These are phyloP conservation scores for Linum usitatissimum DNA, from an alignment of 345 rosid species.

Conservation along the genomic window DNA sequence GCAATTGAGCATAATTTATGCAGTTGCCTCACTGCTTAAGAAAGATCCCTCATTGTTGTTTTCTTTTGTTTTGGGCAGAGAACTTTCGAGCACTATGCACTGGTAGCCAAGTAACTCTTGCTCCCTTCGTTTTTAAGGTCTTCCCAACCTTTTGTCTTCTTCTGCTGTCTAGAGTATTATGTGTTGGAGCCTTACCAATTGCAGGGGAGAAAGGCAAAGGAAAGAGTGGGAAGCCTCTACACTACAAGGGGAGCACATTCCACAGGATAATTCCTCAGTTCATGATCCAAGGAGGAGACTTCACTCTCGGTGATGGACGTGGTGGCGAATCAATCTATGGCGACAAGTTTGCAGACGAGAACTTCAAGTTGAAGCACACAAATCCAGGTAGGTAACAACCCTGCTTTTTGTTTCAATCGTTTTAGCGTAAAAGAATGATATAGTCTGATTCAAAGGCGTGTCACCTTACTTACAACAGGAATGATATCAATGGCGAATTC, in stretches of 20 bases:
- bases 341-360: conserved; percentile 5
- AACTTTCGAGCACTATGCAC: conserved; percentile 10
- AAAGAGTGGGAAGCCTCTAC: conserved; percentile 5
- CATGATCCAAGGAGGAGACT: conserved; percentile 10
- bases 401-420: neutral
- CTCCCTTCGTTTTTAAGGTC: conserved; percentile 6
- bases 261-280: conserved; percentile 6
- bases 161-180: neutral
- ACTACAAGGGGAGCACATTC: conserved; percentile 7
- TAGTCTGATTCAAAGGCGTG: no score
- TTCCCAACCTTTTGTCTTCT: neutral
- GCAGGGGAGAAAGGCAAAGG: conserved; percentile 5
- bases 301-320: conserved; percentile 5
- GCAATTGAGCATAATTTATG: neutral
- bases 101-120: conserved; percentile 38
- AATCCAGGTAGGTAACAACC: neutral
- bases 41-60: neutral
- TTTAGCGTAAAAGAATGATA: no score
- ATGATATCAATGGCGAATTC: conserved; percentile 6
- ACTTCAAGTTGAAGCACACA: conserved; percentile 10
- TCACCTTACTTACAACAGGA: neutral
- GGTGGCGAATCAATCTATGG: conserved; percentile 10
- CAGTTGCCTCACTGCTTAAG: neutral
- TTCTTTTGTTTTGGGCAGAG: neutral
- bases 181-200: neutral